Evolutionary conservation across 2,329 filamentous ascomycete genomes (phyloP), one percentile per base, ranked within the genome.

Genomic region (Fusarium falciforme): DNA sequence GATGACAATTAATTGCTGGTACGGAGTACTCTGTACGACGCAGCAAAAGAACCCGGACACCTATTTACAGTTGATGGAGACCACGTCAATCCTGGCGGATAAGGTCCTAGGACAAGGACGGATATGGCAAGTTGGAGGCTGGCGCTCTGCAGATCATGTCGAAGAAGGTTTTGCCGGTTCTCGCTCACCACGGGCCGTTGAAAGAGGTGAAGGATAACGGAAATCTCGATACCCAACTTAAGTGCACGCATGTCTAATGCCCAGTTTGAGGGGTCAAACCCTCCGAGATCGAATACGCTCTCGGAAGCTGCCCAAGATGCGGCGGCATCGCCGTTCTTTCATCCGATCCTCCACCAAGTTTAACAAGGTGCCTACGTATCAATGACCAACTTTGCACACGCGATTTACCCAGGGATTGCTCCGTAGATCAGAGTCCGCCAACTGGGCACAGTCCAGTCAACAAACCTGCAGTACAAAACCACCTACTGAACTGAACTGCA

Each of bases 191-290:
- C 71, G 71, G 71, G 67, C 71, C 71, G 71, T 73, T 74, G 60
- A 60, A 73, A 74, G 67, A 73, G 64, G 71, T 73, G 71, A 74
- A 73, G 57, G 71, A 71, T 74, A 74, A 73, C 71, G 71, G 71
- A 47, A 68, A 73, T 73, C 52, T 73, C 68, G 71, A 71, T 73
- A 72, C 71, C 71, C 67, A 74, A 74, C 67, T 40, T 71, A 64
- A 73, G 70, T 71, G 67, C 57, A 71, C 61, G 54, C 66, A 69
- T 64, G 29, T 31, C 27, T 17, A 22, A 60, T 38, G 62, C 40
- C 22, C 31, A 20, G 44, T 58, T 44, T 25, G 54, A 66, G 60
- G 67, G 71, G 63, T 57, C 61, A 62, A 64, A 70, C 61, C 62
- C 65, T 49, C 65, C 25, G 29, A 60, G 33, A 65, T 57, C 47